phyloP scores from a whole-genome alignment of 2,329 filamentous ascomycete genomes.

The Paramyrothecium sp. region DNA sequence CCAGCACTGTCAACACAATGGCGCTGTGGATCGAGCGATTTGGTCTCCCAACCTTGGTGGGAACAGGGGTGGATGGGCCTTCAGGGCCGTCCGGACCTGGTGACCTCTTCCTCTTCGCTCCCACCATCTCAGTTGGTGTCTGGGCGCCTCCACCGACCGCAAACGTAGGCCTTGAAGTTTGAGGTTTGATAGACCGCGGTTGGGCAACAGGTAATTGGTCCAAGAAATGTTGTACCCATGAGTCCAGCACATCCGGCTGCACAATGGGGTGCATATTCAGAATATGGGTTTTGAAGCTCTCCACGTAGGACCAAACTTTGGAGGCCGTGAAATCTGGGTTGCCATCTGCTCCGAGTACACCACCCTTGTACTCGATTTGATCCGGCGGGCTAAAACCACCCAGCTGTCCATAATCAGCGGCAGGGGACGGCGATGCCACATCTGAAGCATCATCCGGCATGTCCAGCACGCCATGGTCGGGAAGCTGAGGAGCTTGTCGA shows the following conservation, averaged over 20 bases:
- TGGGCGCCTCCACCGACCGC: constrained; percentile 25
- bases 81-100: constrained; percentile 36
- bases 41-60: constrained; percentile 45
- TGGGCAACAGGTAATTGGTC: constrained; percentile 39
- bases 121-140: constrained; percentile 23
- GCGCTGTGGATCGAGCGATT: constrained; percentile 75
- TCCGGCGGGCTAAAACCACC: constrained; percentile 48
- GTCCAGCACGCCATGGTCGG: constrained; percentile 37
- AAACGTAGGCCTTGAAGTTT: constrained; percentile 27
- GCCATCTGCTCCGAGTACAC: constrained; percentile 39
- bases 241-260: constrained; percentile 49
- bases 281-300: constrained; percentile 59
- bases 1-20: constrained; percentile 78
- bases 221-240: constrained; percentile 53
- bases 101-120: constrained; percentile 57
- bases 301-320: constrained; percentile 52
- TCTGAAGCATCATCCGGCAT: constrained; percentile 50
- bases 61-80: constrained; percentile 23
- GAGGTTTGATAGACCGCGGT: constrained; percentile 22
- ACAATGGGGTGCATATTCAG: constrained; percentile 66
- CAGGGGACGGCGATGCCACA: constrained; percentile 51
- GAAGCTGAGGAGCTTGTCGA: constrained; percentile 40
- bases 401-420: constrained; percentile 58
- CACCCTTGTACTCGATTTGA: constrained; percentile 35
- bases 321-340: constrained; percentile 53